phyloP scores from a whole-genome alignment of 2,329 filamentous ascomycete species.

The Hawksworthiomyces lignivorus region DNA sequence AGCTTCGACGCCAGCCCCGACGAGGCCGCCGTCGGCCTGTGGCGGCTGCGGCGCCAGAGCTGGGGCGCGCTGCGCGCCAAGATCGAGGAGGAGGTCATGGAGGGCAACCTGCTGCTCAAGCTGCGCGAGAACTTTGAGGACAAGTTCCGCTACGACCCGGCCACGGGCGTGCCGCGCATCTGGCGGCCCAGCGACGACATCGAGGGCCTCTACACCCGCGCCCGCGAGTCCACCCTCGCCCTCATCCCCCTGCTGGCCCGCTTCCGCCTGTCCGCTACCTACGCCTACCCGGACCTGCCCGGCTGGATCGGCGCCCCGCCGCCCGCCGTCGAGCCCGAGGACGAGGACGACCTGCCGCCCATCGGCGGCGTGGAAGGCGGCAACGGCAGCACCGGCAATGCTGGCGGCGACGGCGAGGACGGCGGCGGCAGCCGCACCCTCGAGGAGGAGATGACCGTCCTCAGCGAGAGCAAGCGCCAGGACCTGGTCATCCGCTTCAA shows the following conservation, averaged over 20 bases:
- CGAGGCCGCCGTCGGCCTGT: conserved; percentile 86
- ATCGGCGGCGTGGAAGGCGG: conserved; percentile 95
- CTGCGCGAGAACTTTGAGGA: conserved; percentile 98
- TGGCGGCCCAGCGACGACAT: conserved; percentile 97
- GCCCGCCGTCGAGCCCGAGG: conserved; percentile 63
- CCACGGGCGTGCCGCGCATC: conserved; percentile 87
- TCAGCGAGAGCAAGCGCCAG: conserved; percentile 82
- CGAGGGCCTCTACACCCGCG: conserved; percentile 86
- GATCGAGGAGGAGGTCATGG: conserved; percentile 96
- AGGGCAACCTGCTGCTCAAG: conserved; percentile 92
- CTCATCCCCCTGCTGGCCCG: conserved; percentile 82
- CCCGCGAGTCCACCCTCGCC: conserved; percentile 83
- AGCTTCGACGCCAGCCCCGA: conserved; percentile 89
- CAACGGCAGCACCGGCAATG: conserved; percentile 85
- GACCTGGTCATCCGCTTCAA: conserved; percentile 93
- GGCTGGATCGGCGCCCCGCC: conserved; percentile 78
- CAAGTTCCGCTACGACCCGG: conserved; percentile 96
- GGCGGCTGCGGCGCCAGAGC: conserved; percentile 86
- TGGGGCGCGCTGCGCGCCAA: conserved; percentile 86
- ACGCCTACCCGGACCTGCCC: conserved; percentile 70
- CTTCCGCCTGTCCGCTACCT: conserved; percentile 71
- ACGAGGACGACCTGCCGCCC: conserved; percentile 81
- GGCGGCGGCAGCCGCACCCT: conserved; percentile 90
- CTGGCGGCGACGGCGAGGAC: too few species aligned
- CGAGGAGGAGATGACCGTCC: conserved; percentile 93